A percentile compares a stretch with the other conserved stretches of the same genome.
Conservation (phyloP, 2,329 filamentous ascomycete genomes). For the Aspergillus puulaauensis region DNA sequence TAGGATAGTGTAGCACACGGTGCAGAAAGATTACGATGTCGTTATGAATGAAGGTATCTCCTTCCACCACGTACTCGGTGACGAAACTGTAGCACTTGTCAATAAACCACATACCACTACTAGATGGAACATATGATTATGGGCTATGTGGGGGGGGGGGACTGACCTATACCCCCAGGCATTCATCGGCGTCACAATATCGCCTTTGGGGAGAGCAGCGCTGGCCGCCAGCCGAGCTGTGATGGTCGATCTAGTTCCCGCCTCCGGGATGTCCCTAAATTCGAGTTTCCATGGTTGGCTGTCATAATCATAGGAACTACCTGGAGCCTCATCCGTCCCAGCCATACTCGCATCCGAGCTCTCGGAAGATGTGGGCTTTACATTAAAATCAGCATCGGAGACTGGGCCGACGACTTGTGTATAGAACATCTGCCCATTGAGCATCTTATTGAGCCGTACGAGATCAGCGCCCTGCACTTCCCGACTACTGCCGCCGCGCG, state of each 20-base stretch:
- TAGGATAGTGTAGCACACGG: conserved; percentile 52
- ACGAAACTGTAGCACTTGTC: conserved; percentile 47
- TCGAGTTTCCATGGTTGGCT: conserved; percentile 46
- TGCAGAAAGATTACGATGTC: conserved; percentile 59
- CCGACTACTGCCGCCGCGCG: conserved; percentile 42
- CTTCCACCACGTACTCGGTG: conserved; percentile 57
- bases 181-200: conserved; percentile 52
- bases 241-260: conserved; percentile 53
- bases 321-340: conserved; percentile 21
- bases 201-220: conserved; percentile 48
- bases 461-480: conserved; percentile 38
- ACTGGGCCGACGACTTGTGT: conserved; percentile 52
- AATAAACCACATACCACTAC: background rate
- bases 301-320: conserved; percentile 32
- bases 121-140: background rate
- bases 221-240: conserved; percentile 54
- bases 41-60: conserved; percentile 58
- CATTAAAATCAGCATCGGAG: conserved; percentile 37
- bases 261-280: conserved; percentile 51
- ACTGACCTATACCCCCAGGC: conserved; percentile 55
- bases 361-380: conserved; percentile 15
- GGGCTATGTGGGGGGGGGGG: conserved; percentile 8
- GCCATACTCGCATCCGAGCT: conserved; percentile 36
- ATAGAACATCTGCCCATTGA: conserved; percentile 55
- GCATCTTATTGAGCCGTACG: conserved; percentile 47